These are phyloP conservation scores for Phialocephala subalpina DNA, from an alignment of 2,329 filamentous ascomycete species.

Conservation along the genomic window DNA sequence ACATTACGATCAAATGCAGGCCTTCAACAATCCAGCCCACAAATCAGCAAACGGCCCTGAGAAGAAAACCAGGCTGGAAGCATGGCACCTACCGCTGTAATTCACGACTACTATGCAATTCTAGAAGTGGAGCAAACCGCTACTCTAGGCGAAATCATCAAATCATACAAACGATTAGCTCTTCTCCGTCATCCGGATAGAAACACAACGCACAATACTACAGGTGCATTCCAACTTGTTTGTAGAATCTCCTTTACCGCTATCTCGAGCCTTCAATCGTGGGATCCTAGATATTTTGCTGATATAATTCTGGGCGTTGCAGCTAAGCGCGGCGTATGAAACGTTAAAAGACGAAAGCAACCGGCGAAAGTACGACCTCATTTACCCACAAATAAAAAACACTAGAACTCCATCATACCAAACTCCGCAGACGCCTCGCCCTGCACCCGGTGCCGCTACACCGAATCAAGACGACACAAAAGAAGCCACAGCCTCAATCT, in stretches of 20 bases:
- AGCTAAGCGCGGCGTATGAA: slow-evolving; percentile 47
- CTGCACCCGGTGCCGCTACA: slow-evolving; percentile 2
- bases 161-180: slow-evolving; percentile 46
- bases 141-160: slow-evolving; percentile 38
- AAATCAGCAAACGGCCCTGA: not conserved
- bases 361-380: slow-evolving; percentile 45
- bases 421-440: slow-evolving; percentile 6
- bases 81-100: slow-evolving; percentile 42
- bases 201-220: slow-evolving; percentile 43
- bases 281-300: not conserved
- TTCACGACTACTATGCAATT: slow-evolving; percentile 46
- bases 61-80: slow-evolving; percentile 5
- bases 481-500: slow-evolving; percentile 40
- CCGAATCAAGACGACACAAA: slow-evolving; percentile 17
- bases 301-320: slow-evolving; percentile 17
- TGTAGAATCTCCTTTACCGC: slow-evolving; percentile 27
- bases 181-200: slow-evolving; percentile 47
- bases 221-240: slow-evolving; percentile 47
- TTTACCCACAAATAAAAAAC: slow-evolving; percentile 37
- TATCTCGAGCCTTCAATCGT: slow-evolving; percentile 7
- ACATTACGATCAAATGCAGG: not conserved
- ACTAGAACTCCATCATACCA: not conserved
- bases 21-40: not conserved
- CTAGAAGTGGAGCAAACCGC: slow-evolving; percentile 44
- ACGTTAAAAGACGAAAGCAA: slow-evolving; percentile 45